Evolutionary conservation across 305 asterid species (phyloP), one percentile per base, ranked within the genome.

Genomic region (Plantago coronopus): DNA sequence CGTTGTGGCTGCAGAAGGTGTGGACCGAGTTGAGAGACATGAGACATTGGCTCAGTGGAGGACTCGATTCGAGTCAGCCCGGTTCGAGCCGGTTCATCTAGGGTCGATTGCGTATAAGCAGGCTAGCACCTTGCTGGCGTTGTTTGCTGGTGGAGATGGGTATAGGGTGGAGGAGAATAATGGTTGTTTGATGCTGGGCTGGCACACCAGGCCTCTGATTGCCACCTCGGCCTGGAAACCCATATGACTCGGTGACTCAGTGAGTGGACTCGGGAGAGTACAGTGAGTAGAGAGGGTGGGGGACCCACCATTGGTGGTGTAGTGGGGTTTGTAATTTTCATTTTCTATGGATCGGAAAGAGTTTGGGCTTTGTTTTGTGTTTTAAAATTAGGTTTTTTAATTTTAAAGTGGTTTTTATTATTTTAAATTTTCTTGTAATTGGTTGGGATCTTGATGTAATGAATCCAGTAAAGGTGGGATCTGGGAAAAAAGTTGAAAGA

Each of bases 141-240:
- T 86, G 75, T 91, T 84, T 66, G 87, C 83, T 1, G 95, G 95
- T 42, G 95, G 98, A 18, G 95, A 84, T 68, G 98, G 98, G 40
- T 88, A 91, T 48, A 77, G 83, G 31, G 98, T 88, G 43, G 98
- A 91, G 61, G 98, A 91, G 43, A 88, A 80, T 25, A 70, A 79
- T 64, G 98, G 98, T 0, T 84, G 95, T 66, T 74, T 91, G 87
- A 84, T 81, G 90, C 51, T 91, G 78, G 98, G 96, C 31, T 91
- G 98, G 98, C 96, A 91, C 17, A 86, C 96, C 0, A 74, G 95
- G 83, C 89, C 98, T 21, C 53, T 91, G 63, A 84, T 91, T 50
- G 93, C 96, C 18, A 83, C 98, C 47, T 91, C 98, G 9, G 95
- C 96, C 4, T 91, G 98, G 98, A 81, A 78, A 68, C 86, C 80